Base-by-base conservation (phyloP, 306 rosid genomes). In the Cyclanthera cordifolia region DNA sequence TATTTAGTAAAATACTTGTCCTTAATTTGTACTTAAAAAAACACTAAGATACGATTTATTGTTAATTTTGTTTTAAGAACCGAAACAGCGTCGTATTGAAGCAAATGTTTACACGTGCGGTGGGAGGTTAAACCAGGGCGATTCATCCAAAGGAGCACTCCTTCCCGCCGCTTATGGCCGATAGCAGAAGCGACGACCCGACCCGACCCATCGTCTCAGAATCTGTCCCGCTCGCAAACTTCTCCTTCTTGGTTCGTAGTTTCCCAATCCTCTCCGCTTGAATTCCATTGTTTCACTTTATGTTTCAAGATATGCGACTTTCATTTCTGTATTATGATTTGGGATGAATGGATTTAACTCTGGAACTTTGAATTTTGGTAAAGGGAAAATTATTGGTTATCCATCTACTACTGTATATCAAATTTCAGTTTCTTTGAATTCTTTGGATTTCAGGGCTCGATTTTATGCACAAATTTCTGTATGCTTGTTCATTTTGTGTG, bases 131-230 rank as follows among this genome's bases (percentile, higher is more conserved):
- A 43, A 65, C 53, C 49, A 6, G 10, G 32, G 53, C 49, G 47
- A 13, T 23, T 21, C 34, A 43, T 21, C 70, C 37, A 45, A 23
- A 65, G 3, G 21, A 65, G 53, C 17, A 12, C 53, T 65, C 17
- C 14, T 5, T 65, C 70, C 53, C 45, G 70, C 17, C 37, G 70
- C 70, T 23, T 65, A 65, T 65, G 70, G 70, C 70, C 70, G 41
- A 8, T 11, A 20, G 21, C 53, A 14, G 53, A 45, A 20, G 49
- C 70, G 15, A 43, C 70, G 70, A 45, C 23, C 53, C 70, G 70
- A 65, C 70, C 53, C 70, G 70, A 17, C 23, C 53, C 8, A 13
- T 43, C 53, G 21, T 65, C 32, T 43, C 52, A 13, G 37, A 64
- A 14, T 43, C 53, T 32, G 10, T n/a, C 69, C 70, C 21, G 46